Evolutionary conservation across 208 protist species (phyloP), one percentile per base, ranked within the genome.

Genomic region (Porcisia deanei): DNA sequence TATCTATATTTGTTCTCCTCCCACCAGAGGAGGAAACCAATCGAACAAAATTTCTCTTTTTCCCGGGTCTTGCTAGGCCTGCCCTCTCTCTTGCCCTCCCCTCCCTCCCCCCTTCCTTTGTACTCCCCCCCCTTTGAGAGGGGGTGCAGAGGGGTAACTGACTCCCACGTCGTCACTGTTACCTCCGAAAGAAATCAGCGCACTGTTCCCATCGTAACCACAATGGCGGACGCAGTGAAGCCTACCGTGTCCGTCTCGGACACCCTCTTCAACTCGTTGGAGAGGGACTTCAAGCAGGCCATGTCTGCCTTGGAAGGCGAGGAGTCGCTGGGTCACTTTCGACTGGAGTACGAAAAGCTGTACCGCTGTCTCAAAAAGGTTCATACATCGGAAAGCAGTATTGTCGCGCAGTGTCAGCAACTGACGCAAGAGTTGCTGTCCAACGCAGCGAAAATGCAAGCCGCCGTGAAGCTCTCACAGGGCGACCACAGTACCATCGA

Each of bases 381-480:
- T 57, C 98, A 99, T 79, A 95, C 99, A 75, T 99, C 93, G 68
- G 98, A 99, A 82, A 99, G 99, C 88, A 77, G 91, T 39, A 85
- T 99, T 34, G 96, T 99, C n/a, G 77, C 92, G 63, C 94, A 98
- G 70, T 99, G 98, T 77, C 91, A 98, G 45, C 94, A 99, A 73
- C 85, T 99, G 39, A 99, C 98, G 71, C 86, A 96, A 52, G 97
- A 99, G 82, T 98, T 99, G 25, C 88, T 99, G 8, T 90, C 91
- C 6, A 99, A 99, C 67, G 95, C 99, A 9, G 91, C 98, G 8
- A 99, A 99, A 88, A 98, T 99, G 82, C 96, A 99, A 77, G 94
- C 97, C 0, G 98, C 98, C 3, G 84, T 99, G 58, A 98, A 98
- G 78, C 85, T 99, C 10, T 96, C 95, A 4, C 98, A 99, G 74